Conservation (phyloP, 768 basidiomycete species). For the Postia placenta region DNA sequence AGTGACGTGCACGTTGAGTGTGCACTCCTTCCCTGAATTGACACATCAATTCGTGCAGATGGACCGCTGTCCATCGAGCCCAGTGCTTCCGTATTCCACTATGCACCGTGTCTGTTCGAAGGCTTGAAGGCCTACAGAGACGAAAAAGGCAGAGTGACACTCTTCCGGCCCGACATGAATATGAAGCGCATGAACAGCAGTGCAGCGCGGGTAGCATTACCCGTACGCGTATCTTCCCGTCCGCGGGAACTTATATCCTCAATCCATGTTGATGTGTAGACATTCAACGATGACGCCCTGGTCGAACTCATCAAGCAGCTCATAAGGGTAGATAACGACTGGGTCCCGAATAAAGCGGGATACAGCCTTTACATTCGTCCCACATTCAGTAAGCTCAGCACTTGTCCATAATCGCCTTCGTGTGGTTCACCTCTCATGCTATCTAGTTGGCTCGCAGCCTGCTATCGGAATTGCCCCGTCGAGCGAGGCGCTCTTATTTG, state of each 20-base stretch:
- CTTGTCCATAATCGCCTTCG: too few species aligned
- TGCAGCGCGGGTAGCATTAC: conserved; percentile 71
- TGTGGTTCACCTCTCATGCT: conserved; percentile 1
- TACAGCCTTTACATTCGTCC: conserved; percentile 92
- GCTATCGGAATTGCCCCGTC: conserved; percentile 43
- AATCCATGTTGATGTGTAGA: conserved; percentile 31
- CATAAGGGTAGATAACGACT: conserved; percentile 74
- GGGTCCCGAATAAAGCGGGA: conserved; percentile 86
- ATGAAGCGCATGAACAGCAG: conserved; percentile 93
- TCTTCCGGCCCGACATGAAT: conserved; percentile 97
- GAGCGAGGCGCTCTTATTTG: conserved; percentile 57
- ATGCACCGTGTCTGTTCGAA: conserved; percentile 89
- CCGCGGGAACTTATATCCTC: neutral
- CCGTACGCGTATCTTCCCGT: conserved; percentile 36
- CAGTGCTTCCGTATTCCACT: conserved; percentile 82
- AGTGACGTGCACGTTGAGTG: conserved; percentile 21
- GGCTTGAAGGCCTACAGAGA: conserved; percentile 92
- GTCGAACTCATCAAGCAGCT: conserved; percentile 82
- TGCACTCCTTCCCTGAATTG: neutral
- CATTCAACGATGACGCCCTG: conserved; percentile 72
- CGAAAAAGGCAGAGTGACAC: conserved; percentile 60
- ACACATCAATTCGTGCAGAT: conserved; percentile 40
- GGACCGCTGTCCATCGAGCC: conserved; percentile 72
- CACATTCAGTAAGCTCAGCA: conserved; percentile 45
- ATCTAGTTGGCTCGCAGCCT: conserved; percentile 68